Percentiles rank a stretch among this genome's conserved stretches.
These are phyloP conservation scores for Fusarium solani-melongenae DNA, from an alignment of 2,329 filamentous ascomycete genomes.

Conservation along the genomic window DNA sequence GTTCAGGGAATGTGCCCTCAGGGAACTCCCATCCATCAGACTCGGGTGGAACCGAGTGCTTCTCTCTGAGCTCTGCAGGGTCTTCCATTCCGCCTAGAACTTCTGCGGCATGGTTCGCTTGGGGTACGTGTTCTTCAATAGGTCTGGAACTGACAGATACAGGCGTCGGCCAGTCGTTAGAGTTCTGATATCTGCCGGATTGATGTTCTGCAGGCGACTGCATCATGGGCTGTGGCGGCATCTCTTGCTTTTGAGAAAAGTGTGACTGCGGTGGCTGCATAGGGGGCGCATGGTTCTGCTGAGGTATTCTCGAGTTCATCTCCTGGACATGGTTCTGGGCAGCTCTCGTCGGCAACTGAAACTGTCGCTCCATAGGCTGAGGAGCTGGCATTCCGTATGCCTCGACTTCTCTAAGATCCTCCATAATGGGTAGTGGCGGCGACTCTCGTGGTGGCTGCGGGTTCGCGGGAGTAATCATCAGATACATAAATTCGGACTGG, in stretches of 20 bases:
- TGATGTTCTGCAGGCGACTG: constrained; percentile 64
- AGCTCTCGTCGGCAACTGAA: constrained; percentile 52
- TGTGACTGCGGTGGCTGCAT: constrained; percentile 53
- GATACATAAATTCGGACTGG: constrained; percentile 73
- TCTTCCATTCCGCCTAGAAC: constrained; percentile 52
- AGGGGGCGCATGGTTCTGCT: constrained; percentile 70
- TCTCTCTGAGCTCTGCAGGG: constrained; percentile 58
- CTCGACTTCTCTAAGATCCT: constrained; percentile 68
- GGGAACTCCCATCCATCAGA: constrained; percentile 94
- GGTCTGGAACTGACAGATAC: constrained; percentile 49
- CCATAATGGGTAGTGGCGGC: constrained; percentile 66
- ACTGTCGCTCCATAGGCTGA: constrained; percentile 55
- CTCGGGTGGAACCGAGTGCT: constrained; percentile 60
- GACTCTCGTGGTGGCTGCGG: constrained; percentile 73
- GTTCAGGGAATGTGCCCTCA: constrained; percentile 75
- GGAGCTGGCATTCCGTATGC: constrained; percentile 59
- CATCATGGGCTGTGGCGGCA: constrained; percentile 62
- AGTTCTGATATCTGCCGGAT: constrained; percentile 52
- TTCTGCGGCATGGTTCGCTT: constrained; percentile 54
- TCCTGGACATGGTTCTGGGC: constrained; percentile 69
- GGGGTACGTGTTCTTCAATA: constrained; percentile 48
- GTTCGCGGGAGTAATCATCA: constrained; percentile 75
- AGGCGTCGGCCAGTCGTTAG: constrained; percentile 50
- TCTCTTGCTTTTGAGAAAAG: constrained; percentile 51
- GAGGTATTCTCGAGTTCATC: constrained; percentile 63